Percentiles rank a stretch among this genome's conserved stretches.
phyloP scores from a whole-genome alignment of 1,139 yeast species.

The Candida pseudoviswanathii region DNA sequence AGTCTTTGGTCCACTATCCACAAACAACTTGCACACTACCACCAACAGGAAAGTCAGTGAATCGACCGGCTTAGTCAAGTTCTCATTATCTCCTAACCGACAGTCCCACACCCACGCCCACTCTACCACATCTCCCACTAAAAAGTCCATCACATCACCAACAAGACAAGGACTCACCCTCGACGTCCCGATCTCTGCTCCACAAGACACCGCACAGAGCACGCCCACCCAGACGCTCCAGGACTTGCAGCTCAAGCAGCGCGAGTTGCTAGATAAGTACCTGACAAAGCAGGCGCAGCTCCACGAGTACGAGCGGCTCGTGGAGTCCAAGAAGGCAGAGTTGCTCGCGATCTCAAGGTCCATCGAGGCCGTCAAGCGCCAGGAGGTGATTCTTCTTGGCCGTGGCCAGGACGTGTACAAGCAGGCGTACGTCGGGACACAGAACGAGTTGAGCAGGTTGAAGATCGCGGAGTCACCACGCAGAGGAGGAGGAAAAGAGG shows the following conservation, averaged over 20 bases:
- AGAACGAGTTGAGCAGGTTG: conserved; percentile 12
- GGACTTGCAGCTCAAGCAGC: conserved; percentile 14
- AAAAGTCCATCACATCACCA: background rate
- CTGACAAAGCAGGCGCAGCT: conserved; percentile 28
- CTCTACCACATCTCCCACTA: background rate
- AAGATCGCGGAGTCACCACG: conserved; percentile 6
- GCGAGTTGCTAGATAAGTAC: conserved; percentile 17
- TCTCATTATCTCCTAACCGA: conserved; percentile 17
- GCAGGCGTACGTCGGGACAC: conserved; percentile 14
- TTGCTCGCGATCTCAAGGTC: conserved; percentile 29
- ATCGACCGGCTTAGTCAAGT: conserved; percentile 24
- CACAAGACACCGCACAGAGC: conserved; percentile 2
- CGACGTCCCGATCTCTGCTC: background rate
- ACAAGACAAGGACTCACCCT: conserved; percentile 1
- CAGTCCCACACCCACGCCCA: no score
- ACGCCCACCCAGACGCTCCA: no score
- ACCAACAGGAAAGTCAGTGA: conserved; percentile 21
- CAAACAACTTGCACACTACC: conserved; percentile 6
- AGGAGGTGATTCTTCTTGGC: conserved; percentile 12
- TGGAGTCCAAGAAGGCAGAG: conserved; percentile 28
- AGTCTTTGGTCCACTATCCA: conserved; percentile 16
- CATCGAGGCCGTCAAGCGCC: conserved; percentile 17
- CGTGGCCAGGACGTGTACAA: conserved; percentile 12
- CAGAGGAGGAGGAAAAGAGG: background rate
- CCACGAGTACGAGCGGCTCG: conserved; percentile 25